Evolutionary conservation across 164 flowering plant species (phyloP).

Genomic region (Aristolochia contorta): DNA sequence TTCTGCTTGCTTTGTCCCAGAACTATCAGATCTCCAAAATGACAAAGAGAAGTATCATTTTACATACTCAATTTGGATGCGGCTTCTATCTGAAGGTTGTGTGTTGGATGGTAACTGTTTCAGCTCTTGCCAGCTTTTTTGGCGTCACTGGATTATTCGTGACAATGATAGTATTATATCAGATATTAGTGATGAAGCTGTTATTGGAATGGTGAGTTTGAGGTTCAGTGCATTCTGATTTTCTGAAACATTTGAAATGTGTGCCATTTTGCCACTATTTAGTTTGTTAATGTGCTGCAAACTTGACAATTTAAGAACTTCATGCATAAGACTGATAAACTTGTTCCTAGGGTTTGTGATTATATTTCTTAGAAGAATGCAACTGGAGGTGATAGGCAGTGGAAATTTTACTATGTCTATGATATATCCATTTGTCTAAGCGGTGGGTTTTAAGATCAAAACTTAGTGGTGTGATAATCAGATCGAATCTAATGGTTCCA

Average conservation of each 20-base stretch:
- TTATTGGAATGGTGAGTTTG: constrained; percentile 69
- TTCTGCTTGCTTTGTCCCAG: constrained; percentile 83
- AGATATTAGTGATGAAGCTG: constrained; percentile 60
- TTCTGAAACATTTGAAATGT: no score
- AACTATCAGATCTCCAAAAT: constrained; percentile 37
- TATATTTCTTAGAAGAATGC: neutral
- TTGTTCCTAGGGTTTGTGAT: neutral
- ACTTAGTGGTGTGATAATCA: no score
- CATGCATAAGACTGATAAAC: no score
- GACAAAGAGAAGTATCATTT: constrained; percentile 35
- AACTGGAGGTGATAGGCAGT: no score
- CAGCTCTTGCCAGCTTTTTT: constrained; percentile 66
- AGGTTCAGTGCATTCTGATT: neutral
- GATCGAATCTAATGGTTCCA: no score
- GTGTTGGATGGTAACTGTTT: constrained; percentile 38
- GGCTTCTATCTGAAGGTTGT: constrained; percentile 60
- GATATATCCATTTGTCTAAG: no score
- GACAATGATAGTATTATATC: constrained; percentile 41
- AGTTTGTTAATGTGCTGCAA: no score
- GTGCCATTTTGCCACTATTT: no score
- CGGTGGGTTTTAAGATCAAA: no score
- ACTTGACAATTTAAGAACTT: no score
- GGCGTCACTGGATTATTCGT: constrained; percentile 78
- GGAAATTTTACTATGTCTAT: no score
- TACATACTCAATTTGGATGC: constrained; percentile 82